Percentiles rank a stretch among this genome's conserved stretches.
These are phyloP conservation scores for Pelargonium fulgidum DNA, from an alignment of 441 rosid genomes.

Conservation along the genomic window DNA sequence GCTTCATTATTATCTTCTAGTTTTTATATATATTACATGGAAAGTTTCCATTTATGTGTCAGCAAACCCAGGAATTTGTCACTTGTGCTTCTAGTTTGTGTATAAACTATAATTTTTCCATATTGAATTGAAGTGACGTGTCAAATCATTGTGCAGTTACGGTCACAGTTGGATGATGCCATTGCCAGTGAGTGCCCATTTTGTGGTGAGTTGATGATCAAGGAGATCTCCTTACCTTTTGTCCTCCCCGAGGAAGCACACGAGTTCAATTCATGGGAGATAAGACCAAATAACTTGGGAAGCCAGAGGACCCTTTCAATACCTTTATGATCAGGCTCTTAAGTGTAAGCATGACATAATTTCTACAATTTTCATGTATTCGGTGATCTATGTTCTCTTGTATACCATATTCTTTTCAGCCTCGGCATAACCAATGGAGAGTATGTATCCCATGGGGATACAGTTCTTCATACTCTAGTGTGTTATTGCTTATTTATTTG, in stretches of 20 bases:
- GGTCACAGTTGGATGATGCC: conserved; percentile 88
- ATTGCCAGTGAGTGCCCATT: conserved; percentile 92
- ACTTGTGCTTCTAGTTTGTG: conserved; percentile 2
- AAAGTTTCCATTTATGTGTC: neutral
- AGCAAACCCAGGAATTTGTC: neutral
- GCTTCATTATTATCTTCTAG: neutral
- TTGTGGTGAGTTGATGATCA: conserved; percentile 88
- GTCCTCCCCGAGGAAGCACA: conserved; percentile 63
- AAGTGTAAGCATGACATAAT: neutral
- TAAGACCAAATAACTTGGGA: conserved; percentile 53
- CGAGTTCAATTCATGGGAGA: conserved; percentile 78
- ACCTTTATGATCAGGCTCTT: conserved; percentile 35
- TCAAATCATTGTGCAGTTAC: conserved; percentile 50
- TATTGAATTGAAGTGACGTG: conserved; percentile 5
- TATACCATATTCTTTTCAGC: neutral
- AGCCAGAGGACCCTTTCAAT: conserved; percentile 62
- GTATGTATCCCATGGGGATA: neutral
- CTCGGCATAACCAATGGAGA: neutral
- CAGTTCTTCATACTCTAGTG: neutral
- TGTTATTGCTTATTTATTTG: neutral
- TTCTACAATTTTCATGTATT: neutral
- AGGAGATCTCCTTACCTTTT: conserved; percentile 68
- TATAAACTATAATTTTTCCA: neutral
- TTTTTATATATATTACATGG: neutral
- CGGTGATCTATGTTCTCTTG: neutral